Base-by-base conservation (phyloP, 139 green algal genomes). In the Coelastrella sp. region DNA sequence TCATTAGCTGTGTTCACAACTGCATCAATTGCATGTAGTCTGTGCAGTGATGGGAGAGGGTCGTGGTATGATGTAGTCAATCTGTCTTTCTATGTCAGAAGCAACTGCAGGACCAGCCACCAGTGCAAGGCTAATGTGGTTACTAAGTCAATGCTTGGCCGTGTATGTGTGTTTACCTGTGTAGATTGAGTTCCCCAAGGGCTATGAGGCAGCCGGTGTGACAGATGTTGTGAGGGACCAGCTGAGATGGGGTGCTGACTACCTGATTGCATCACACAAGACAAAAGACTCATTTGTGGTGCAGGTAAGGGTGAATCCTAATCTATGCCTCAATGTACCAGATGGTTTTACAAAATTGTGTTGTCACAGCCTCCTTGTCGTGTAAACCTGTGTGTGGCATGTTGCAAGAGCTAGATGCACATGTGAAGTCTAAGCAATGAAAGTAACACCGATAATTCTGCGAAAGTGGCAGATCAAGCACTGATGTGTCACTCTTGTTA, bases 221-320 rank as follows among this genome's bases (percentile, higher is more conserved):
- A 14, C 77, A 19, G 6, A 75, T 5, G 17, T 86, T 14, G 88
- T 74, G 11, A 66, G 22, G 13, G 60, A 78, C 11, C 89, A 90
- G 75, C 57, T 95, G 32, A 85, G 80, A 20, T 93, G 64, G 65
- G 93, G 85, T 4, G 89, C 93, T 22, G 91, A 95, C 81, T 95
- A 94, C 88, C 85, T 95, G 19, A 92, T 95, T 13, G 64, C 68
- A 11, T 73, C 80, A 68, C 92, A 95, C 82, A 87, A n/a, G 16
- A 47, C 20, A n/a, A 11, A 64, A 20, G 54, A 73, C n/a, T 11
- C 74, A 58, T 90, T 95, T 17, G 93, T 93, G 20, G 91, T 92
- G 73, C 90, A 93, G 92, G 93, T 95, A 17, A 10, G 92, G 57
- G 54, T 14, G 17, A 1, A 47, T 47, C 32, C 32, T 47, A 47